Percentiles rank a stretch among this genome's conserved stretches.
Evolutionary conservation across 768 basidiomycete genomes (phyloP).

Genomic region (Pleurotus platypus): DNA sequence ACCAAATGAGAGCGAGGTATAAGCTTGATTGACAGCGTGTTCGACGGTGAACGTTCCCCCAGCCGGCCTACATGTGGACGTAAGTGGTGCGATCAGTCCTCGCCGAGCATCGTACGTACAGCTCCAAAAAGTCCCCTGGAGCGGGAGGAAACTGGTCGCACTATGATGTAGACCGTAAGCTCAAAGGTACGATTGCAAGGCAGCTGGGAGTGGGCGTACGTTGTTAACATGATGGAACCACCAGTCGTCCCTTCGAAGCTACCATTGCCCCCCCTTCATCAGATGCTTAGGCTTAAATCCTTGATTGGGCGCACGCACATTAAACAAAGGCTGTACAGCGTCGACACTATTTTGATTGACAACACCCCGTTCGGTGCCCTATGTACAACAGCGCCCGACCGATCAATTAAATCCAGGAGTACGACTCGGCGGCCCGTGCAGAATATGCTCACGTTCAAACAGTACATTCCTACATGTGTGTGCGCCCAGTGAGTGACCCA

Average conservation of each 20-base stretch:
- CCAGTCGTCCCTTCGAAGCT: conserved; percentile 33
- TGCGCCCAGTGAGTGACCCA: background rate
- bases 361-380: conserved; percentile 15
- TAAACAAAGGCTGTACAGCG: conserved; percentile 29
- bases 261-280: background rate
- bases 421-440: too few relatives aligned
- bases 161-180: conserved; percentile 15
- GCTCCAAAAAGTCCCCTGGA: conserved; percentile 37
- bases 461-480: conserved; percentile 26
- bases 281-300: background rate
- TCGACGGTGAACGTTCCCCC: conserved; percentile 40
- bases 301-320: conserved; percentile 17
- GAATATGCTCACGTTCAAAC: conserved; percentile 26
- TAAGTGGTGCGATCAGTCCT: background rate
- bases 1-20: conserved; percentile 34
- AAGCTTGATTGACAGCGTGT: conserved; percentile 36
- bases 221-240: conserved; percentile 38
- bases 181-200: background rate
- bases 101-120: conserved; percentile 22
- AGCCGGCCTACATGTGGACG: conserved; percentile 26
- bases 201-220: conserved; percentile 15
- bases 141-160: conserved; percentile 44
- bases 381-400: background rate
- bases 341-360: conserved; percentile 27
- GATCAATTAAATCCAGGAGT: background rate